Evolutionary conservation across 2,329 filamentous ascomycete species (phyloP), one percentile per base, ranked within the genome.

Genomic region (Nannizzia gypsea): DNA sequence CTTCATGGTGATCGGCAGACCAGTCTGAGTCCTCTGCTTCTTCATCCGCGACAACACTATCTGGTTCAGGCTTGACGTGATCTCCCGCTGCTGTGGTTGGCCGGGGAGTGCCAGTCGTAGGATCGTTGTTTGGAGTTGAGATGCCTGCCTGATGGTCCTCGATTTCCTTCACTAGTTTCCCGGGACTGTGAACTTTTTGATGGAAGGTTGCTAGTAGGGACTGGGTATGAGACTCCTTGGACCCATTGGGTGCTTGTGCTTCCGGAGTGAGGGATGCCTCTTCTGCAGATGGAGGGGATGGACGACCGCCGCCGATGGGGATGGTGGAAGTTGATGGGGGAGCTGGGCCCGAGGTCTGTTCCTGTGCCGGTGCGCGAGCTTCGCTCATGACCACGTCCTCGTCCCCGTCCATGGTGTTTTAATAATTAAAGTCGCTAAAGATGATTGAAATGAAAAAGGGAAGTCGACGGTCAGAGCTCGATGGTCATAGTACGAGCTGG

Each of bases 351-450:
- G 5, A n/a, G n/a, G n/a, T n/a, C n/a, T n/a, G 50, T 24, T 3
- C n/a, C 11, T 24, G n/a, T 52, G 20, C 9, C 15, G 44, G 44
- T 44, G 66, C 58, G 58, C 63, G 65, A 34, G 66, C 64, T 26
- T 72, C 70, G 46, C 67, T 66, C 73, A 75, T 76, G 17, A 74
- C 64, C n/a, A 68, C 71, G 62, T 75, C 73, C 60, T 74, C 72
- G 60, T 74, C 72, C 56, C 66, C 67, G 56, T 71, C 57, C 60
- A 62, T 62, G 26, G 17, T 31, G 11, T 26, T 26, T 15, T 54
- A 20, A n/a, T n/a, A n/a, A n/a, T n/a, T 54, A 36, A 13, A 11
- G 13, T 42, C n/a, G 38, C 20, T 26, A 13, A 31, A 15, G n/a
- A 17, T 36, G 50, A 15, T 54, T 15, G n/a, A 20, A 54, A 34